phyloP scores from a whole-genome alignment of 176 grass and related monocot genomes.

The Aegilops tauschii region DNA sequence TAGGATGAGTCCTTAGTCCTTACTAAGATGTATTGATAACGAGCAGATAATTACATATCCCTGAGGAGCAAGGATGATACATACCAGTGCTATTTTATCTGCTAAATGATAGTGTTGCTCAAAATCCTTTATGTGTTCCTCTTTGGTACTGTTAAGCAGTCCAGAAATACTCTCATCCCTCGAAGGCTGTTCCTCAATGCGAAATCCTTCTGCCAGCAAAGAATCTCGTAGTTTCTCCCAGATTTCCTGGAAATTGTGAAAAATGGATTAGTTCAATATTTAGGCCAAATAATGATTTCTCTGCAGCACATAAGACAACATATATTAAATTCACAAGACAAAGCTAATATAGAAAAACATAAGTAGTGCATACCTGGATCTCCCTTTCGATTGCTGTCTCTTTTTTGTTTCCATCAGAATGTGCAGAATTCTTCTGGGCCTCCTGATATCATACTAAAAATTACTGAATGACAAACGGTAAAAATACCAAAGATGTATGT shows the following conservation, averaged over 20 bases:
- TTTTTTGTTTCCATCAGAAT: constrained; percentile 7
- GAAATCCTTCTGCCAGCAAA: constrained; percentile 18
- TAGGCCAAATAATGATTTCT: not conserved
- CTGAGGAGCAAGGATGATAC: not conserved
- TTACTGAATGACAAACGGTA: constrained; percentile 16
- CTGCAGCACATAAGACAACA: not conserved
- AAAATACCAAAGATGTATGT: not conserved
- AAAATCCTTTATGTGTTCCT: constrained; percentile 42
- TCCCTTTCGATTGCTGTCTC: constrained; percentile 17
- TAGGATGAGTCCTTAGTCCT: not conserved
- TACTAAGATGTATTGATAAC: not conserved
- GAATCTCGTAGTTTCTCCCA: constrained; percentile 40
- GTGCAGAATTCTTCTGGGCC: not conserved
- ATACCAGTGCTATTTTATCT: constrained; percentile 50
- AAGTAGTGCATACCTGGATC: constrained; percentile 26
- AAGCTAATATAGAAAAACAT: constrained; percentile 9
- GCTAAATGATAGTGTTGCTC: constrained; percentile 48
- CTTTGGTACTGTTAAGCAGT: constrained; percentile 35
- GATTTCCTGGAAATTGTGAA: constrained; percentile 34
- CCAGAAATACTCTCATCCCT: constrained; percentile 40
- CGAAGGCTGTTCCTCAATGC: constrained; percentile 16
- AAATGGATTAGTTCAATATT: not conserved
- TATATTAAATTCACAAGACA: constrained; percentile 1
- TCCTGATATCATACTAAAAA: constrained; percentile 16
- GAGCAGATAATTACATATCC: not conserved